These are phyloP conservation scores for Triticum turgidum DNA, from an alignment of 176 grass and related monocot species.

Conservation along the genomic window DNA sequence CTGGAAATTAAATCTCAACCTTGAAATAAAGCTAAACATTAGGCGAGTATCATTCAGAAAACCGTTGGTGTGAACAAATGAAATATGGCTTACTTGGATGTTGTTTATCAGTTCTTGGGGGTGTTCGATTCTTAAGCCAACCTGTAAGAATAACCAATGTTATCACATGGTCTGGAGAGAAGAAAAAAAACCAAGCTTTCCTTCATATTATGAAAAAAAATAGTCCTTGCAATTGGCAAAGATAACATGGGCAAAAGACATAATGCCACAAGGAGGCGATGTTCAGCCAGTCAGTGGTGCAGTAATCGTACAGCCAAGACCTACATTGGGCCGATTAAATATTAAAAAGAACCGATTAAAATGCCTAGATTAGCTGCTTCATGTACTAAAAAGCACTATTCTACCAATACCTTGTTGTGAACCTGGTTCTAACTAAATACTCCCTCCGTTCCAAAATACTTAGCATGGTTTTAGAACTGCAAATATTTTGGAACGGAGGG, in stretches of 20 bases:
- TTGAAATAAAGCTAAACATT: constrained; percentile 23
- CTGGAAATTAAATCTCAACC: constrained; percentile 3
- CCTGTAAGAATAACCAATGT: constrained; percentile 43
- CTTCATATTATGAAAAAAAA: background rate
- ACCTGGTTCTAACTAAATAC: background rate
- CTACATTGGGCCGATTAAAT: background rate
- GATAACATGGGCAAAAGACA: background rate
- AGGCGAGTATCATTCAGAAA: background rate
- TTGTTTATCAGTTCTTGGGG: constrained; percentile 89
- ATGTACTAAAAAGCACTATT: background rate
- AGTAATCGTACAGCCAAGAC: constrained; percentile 3
- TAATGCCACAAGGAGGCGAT: background rate
- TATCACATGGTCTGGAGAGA: constrained; percentile 15
- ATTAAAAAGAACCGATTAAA: background rate
- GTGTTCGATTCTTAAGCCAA: constrained; percentile 94
- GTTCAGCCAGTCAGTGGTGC: background rate
- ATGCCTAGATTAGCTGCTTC: background rate
- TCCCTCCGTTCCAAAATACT: too few relatives aligned
- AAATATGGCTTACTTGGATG: constrained; percentile 77
- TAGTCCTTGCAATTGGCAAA: constrained; percentile 21
- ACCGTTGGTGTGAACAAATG: constrained; percentile 14
- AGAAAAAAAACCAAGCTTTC: constrained; percentile 22
- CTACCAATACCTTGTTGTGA: background rate
- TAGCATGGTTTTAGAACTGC: too few relatives aligned
- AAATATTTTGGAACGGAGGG: too few relatives aligned